Base-by-base conservation (phyloP, 345 rosid species). In the Lepidium aucheri region DNA sequence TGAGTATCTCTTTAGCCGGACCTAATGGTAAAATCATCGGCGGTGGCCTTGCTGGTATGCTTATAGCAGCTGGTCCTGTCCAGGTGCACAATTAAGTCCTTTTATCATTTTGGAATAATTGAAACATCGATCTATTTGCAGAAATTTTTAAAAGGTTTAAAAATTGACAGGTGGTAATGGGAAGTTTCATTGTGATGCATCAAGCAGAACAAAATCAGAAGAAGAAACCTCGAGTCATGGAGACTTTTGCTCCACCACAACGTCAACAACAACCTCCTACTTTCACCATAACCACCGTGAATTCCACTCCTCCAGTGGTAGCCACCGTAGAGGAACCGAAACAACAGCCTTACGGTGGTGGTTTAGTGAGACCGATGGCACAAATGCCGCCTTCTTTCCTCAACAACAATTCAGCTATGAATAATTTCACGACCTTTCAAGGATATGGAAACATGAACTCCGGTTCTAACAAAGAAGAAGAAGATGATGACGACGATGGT, bases 1-100 rank as follows among this genome's bases (percentile, higher is more conserved):
- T 95, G 95, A 95, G 99, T 55, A 77, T 95, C 59, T 88, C 97
- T 32, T 83, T 89, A 79, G 96, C 96, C 1, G 90, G 94, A 68
- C 87, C 90, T 3, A 96, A 95, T 61, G 97, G 97, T 38, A 91
- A 84, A 20, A 94, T 95, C 69, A 72, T 95, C 3, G 99, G 97
- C 0, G 97, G 97, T 66, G 94, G 93, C 47, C 90, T 95, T 45
- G 96, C 96, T 11, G 97, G 97, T 66, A 69, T 89, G 63, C 77
- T 95, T 72, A 66, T 91, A 15, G 96, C 99, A 59, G 99, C 97
- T 11, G 89, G 91, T 47, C 95, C 97, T 4, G 99, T 94, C 53
- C 96, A 88, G 96, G 99, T 86, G 60, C 16, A 32, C 36, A 22
- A 34, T 56, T 11, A 24, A 12, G 32, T 49, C 7, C 53, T 22